phyloP scores from a whole-genome alignment of 257 asterid species.

The Forsythia viridissima region DNA sequence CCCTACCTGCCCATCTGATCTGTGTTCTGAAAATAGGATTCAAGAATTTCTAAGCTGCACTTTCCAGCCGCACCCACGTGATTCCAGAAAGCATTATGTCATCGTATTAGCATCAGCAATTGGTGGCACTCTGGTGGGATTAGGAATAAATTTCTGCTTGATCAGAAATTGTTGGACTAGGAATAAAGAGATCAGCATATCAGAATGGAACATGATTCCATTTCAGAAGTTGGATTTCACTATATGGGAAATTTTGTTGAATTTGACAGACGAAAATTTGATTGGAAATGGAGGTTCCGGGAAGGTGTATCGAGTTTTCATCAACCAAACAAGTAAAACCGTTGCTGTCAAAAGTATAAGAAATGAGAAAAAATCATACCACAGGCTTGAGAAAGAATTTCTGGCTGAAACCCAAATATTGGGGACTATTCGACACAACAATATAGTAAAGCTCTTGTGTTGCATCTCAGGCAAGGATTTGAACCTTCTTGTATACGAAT shows the following conservation, averaged over 20 bases:
- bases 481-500: constrained; percentile 56
- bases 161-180: constrained; percentile 4
- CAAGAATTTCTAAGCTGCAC: constrained; percentile 11
- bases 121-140: constrained; percentile 23
- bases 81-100: not conserved
- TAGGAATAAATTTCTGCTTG: constrained; percentile 18
- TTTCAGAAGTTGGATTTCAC: constrained; percentile 46
- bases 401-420: constrained; percentile 50
- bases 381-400: constrained; percentile 47
- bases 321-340: constrained; percentile 27
- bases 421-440: constrained; percentile 49
- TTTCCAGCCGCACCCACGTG: too few relatives aligned
- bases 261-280: constrained; percentile 40
- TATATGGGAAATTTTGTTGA: constrained; percentile 35
- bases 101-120: not conserved
- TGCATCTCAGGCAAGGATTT: constrained; percentile 49
- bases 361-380: constrained; percentile 34
- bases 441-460: constrained; percentile 57
- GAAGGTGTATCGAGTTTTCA: constrained; percentile 45
- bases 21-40: constrained; percentile 22
- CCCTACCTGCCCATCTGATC: constrained; percentile 22
- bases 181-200: not conserved
- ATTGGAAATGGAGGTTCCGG: constrained; percentile 63
- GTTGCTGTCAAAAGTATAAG: constrained; percentile 61
- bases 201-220: constrained; percentile 23